A percentile compares a stretch with the other conserved stretches of the same genome.
Evolutionary conservation across 139 green algal genomes (phyloP).

Genomic region (Nannochloris sp.): DNA sequence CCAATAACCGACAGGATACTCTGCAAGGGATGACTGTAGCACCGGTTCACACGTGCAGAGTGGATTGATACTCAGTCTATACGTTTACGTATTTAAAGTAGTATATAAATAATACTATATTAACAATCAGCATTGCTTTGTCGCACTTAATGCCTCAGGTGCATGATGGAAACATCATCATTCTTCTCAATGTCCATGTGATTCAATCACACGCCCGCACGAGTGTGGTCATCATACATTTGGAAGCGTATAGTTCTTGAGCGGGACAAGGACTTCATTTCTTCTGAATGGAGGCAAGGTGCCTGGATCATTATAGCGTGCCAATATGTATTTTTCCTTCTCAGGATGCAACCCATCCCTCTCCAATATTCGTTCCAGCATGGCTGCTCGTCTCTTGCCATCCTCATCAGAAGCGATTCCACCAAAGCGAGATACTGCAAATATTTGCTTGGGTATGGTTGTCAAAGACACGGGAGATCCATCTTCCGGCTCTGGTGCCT

Average conservation of each 20-base stretch:
- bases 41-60: too few relatives aligned
- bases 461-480: not conserved
- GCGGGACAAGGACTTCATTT: conserved; percentile 71
- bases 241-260: conserved; percentile 35
- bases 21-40: too few relatives aligned
- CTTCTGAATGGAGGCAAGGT: conserved; percentile 40
- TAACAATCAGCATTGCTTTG: too few relatives aligned
- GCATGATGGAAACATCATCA: too few relatives aligned
- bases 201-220: not conserved
- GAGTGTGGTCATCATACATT: not conserved
- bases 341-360: not conserved
- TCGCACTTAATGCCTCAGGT: too few relatives aligned
- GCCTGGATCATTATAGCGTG: conserved; percentile 67
- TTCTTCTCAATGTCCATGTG: not conserved
- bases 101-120: too few relatives aligned
- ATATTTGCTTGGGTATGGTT: conserved; percentile 9
- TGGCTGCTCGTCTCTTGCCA: not conserved
- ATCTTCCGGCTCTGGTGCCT: not conserved
- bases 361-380: not conserved
- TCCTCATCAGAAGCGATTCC: not conserved
- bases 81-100: too few relatives aligned
- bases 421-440: conserved; percentile 26
- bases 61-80: too few relatives aligned
- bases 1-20: not conserved
- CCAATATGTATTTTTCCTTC: conserved; percentile 38